Conservation (phyloP, 345 rosid genomes). For the Melaleuca alternifolia region DNA sequence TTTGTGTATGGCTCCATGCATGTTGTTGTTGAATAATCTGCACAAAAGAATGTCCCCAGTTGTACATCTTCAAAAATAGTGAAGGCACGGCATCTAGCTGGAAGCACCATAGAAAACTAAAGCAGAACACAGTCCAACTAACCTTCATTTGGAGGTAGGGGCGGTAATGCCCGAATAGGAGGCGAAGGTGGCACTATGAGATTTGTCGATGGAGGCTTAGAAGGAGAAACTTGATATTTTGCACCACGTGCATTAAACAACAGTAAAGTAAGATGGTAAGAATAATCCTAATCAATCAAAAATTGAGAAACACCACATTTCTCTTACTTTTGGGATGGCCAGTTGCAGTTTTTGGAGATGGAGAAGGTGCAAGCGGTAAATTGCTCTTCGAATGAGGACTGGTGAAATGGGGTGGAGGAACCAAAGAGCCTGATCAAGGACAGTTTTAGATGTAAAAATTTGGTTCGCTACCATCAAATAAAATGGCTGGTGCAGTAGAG, state of each 20-base stretch:
- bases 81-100: not conserved
- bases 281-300: not conserved
- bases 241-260: constrained; percentile 12
- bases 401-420: constrained; percentile 20
- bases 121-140: not conserved
- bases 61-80: constrained; percentile 2
- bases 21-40: constrained; percentile 67
- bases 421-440: constrained; percentile 17
- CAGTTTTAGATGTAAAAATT: not conserved
- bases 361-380: constrained; percentile 42
- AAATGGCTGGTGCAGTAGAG: no score
- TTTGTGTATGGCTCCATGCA: constrained; percentile 83
- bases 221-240: constrained; percentile 27
- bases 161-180: constrained; percentile 65
- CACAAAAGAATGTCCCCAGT: constrained; percentile 5
- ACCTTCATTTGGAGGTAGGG: constrained; percentile 98
- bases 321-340: constrained; percentile 28
- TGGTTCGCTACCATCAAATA: not conserved
- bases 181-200: constrained; percentile 49
- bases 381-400: constrained; percentile 20
- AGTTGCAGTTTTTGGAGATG: constrained; percentile 32
- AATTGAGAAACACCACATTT: not conserved
- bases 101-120: not conserved
- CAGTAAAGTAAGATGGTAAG: constrained; percentile 6
- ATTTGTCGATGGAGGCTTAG: constrained; percentile 32